Percentiles rank a stretch among this genome's conserved stretches.
These are phyloP conservation scores for Schwanniomyces vanrijiae DNA, from an alignment of 805 yeast genomes.

Conservation along the genomic window DNA sequence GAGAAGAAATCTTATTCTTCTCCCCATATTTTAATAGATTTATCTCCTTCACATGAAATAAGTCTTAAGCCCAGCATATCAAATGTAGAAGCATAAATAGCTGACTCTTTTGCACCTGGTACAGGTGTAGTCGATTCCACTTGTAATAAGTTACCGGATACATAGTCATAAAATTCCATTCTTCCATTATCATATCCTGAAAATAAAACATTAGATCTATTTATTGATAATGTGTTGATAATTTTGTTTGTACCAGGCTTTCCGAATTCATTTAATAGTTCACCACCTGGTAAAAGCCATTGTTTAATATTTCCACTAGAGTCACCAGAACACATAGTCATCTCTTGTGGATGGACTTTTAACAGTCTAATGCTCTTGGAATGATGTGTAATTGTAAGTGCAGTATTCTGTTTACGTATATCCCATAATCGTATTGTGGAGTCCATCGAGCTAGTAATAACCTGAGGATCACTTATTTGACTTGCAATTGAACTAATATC, in stretches of 20 bases:
- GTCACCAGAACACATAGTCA: slow-evolving; percentile 78
- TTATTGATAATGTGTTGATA: slow-evolving; percentile 67
- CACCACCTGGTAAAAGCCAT: slow-evolving; percentile 81
- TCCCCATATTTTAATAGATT: slow-evolving; percentile 74
- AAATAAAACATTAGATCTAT: slow-evolving; percentile 64
- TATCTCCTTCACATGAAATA: slow-evolving; percentile 89
- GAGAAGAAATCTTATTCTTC: slow-evolving; percentile 7
- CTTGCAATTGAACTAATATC: slow-evolving; percentile 71
- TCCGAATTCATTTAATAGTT: slow-evolving; percentile 57
- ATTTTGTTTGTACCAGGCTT: slow-evolving; percentile 44
- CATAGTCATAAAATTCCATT: slow-evolving; percentile 77
- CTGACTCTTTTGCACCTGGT: slow-evolving; percentile 71
- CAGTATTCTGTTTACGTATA: slow-evolving; percentile 71
- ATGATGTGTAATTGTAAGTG: slow-evolving; percentile 79
- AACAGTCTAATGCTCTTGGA: slow-evolving; percentile 77
- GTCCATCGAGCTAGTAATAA: slow-evolving; percentile 81
- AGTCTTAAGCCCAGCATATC: slow-evolving; percentile 80
- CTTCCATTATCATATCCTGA: slow-evolving; percentile 86
- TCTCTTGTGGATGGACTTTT: slow-evolving; percentile 64
- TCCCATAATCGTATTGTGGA: slow-evolving; percentile 90
- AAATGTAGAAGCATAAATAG: slow-evolving; percentile 69
- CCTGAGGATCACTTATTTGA: slow-evolving; percentile 79
- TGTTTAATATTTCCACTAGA: slow-evolving; percentile 73
- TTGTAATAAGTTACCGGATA: slow-evolving; percentile 64
- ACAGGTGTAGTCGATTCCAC: slow-evolving; percentile 50